Evolutionary conservation across 805 yeast species (phyloP).

Genomic region (Sugiyamaella lignohabitans): DNA sequence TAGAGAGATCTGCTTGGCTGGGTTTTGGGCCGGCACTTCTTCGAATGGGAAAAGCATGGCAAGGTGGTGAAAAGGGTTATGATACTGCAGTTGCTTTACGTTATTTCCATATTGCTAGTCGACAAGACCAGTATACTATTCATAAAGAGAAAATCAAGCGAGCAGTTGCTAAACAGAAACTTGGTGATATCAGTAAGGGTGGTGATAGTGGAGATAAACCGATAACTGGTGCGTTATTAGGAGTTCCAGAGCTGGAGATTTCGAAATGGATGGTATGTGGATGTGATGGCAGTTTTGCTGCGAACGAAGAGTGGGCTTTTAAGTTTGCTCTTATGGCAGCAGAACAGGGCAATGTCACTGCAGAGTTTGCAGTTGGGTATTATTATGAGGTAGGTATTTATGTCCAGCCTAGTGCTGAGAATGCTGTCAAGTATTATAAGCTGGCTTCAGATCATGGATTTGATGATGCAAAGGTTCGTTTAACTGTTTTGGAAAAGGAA

Average conservation of each 20-base stretch:
- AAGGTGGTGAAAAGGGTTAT: slow-evolving; percentile 29
- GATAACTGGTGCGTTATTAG: slow-evolving; percentile 17
- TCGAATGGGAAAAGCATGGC: slow-evolving; percentile 34
- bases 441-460: slow-evolving; percentile 49
- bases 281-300: slow-evolving; percentile 44
- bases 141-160: slow-evolving; percentile 14
- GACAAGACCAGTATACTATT: slow-evolving; percentile 29
- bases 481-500: slow-evolving; percentile 17
- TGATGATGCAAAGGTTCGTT: slow-evolving; percentile 29
- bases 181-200: too few species aligned
- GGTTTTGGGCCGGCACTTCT: slow-evolving; percentile 34
- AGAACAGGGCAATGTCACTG: slow-evolving; percentile 51
- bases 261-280: slow-evolving; percentile 67
- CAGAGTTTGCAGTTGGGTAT: slow-evolving; percentile 63
- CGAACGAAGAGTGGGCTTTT: slow-evolving; percentile 59
- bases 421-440: slow-evolving; percentile 46
- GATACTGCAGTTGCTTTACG: slow-evolving; percentile 30
- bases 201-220: background rate
- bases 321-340: slow-evolving; percentile 62
- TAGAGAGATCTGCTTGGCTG: slow-evolving; percentile 33
- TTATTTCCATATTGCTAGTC: slow-evolving; percentile 31
- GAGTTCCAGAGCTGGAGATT: slow-evolving; percentile 35
- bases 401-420: slow-evolving; percentile 36
- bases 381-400: slow-evolving; percentile 64
- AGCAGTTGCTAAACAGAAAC: too few species aligned